Percentiles rank a stretch among this genome's conserved stretches.
phyloP scores from a whole-genome alignment of 1,284 basidiomycete genomes.

The Leucoagaricus sp. region DNA sequence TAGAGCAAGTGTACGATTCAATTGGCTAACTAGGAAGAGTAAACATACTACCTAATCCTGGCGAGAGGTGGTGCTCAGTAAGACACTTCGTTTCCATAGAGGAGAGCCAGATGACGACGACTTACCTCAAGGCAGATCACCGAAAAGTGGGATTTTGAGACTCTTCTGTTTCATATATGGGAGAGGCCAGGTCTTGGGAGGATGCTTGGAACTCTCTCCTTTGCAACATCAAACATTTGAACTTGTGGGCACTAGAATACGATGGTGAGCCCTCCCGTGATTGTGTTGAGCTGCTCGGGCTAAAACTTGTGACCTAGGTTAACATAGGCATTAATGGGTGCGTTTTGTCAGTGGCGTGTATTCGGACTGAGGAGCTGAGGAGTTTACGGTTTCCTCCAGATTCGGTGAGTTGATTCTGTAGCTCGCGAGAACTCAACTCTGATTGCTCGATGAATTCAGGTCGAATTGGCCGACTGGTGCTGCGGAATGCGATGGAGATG shows the following conservation, averaged over 20 bases:
- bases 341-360: not conserved
- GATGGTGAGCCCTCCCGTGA: not conserved
- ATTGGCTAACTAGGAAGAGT: too few relatives aligned
- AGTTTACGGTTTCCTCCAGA: conserved; percentile 42
- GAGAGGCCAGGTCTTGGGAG: too few relatives aligned
- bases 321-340: not conserved
- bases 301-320: not conserved
- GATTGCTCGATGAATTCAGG: conserved; percentile 46
- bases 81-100: not conserved
- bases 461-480: conserved; percentile 97
- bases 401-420: conserved; percentile 68
- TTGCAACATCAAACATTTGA: not conserved
- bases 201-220: not conserved
- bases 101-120: not conserved
- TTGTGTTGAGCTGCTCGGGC: not conserved
- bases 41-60: too few relatives aligned
- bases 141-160: not conserved
- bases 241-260: not conserved
- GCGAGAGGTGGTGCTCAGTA: not conserved
- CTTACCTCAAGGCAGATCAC: too few relatives aligned
- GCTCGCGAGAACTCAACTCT: conserved; percentile 4
- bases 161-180: conserved; percentile 2
- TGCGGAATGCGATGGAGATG: conserved; percentile 88
- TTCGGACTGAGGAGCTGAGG: not conserved
- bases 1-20: too few relatives aligned